phyloP scores from a whole-genome alignment of 805 yeast species.

The Saccharomycopsis lassenensis region DNA sequence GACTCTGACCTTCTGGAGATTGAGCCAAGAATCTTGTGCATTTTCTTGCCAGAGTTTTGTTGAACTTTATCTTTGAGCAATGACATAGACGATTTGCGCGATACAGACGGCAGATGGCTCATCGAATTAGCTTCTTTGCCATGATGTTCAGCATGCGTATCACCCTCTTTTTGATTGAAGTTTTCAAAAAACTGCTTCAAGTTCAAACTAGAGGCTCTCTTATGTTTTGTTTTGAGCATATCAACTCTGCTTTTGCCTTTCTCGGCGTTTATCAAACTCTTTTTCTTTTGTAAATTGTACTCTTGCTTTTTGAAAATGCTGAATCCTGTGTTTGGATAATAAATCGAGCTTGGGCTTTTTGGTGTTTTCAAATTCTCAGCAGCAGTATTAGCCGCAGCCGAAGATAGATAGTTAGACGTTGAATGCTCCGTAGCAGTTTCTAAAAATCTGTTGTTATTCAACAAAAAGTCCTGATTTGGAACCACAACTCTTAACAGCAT shows the following conservation, averaged over 20 bases:
- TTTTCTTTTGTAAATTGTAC: not conserved
- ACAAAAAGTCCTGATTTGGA: conserved; percentile 9
- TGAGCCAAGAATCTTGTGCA: too few relatives aligned
- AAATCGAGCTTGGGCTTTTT: not conserved
- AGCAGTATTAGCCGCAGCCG: too few relatives aligned
- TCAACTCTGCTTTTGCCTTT: not conserved
- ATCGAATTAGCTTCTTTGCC: too few relatives aligned
- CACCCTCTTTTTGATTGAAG: too few relatives aligned
- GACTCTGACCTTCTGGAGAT: too few relatives aligned
- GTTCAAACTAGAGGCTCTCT: conserved; percentile 2
- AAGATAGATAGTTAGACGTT: conserved; percentile 1
- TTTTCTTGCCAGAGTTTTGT: too few relatives aligned
- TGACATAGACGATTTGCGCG: too few relatives aligned
- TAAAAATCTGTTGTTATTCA: conserved; percentile 15
- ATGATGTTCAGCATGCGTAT: too few relatives aligned
- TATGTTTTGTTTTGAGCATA: conserved; percentile 1
- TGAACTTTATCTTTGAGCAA: too few relatives aligned
- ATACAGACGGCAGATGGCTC: too few relatives aligned
- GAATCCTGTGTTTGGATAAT: not conserved
- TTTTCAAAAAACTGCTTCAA: conserved; percentile 1
- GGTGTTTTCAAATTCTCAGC: too few relatives aligned
- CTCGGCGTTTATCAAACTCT: not conserved
- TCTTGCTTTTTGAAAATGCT: conserved; percentile 1
- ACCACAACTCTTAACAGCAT: conserved; percentile 1
- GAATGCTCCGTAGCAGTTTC: conserved; percentile 16